These are phyloP conservation scores for Cyclanthera cordifolia DNA, from an alignment of 306 rosid genomes.

Conservation along the genomic window DNA sequence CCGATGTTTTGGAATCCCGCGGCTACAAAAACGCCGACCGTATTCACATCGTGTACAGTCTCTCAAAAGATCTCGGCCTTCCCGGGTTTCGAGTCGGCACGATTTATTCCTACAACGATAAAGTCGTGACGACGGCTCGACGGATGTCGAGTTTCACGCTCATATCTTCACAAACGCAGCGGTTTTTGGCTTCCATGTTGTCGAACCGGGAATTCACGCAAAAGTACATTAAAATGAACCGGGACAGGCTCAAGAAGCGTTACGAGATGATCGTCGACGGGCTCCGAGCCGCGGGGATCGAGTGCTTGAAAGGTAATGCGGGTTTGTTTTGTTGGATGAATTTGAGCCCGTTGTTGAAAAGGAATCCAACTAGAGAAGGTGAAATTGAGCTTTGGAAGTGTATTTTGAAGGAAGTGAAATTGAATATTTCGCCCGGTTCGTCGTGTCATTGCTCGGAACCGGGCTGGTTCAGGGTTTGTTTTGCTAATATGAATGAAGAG, in stretches of 20 bases:
- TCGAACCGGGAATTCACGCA: constrained; percentile 45
- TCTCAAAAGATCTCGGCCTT: constrained; percentile 85
- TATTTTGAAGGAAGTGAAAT: constrained; percentile 42
- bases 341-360: constrained; percentile 49
- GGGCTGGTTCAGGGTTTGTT: constrained; percentile 95
- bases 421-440: constrained; percentile 82
- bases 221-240: constrained; percentile 47
- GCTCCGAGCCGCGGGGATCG: constrained; percentile 46
- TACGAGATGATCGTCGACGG: constrained; percentile 63
- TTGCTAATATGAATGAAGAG: constrained; percentile 71
- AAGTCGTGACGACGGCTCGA: constrained; percentile 69
- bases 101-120: constrained; percentile 72
- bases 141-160: constrained; percentile 90
- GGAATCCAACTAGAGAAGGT: constrained; percentile 42
- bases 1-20: constrained; percentile 41
- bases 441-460: constrained; percentile 87
- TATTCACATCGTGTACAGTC: constrained; percentile 86
- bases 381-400: constrained; percentile 59
- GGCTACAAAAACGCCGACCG: constrained; percentile 40
- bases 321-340: constrained; percentile 97
- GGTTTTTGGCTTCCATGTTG: constrained; percentile 57
- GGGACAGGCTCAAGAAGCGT: constrained; percentile 58
- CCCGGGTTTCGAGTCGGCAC: constrained; percentile 85
- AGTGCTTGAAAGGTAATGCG: constrained; percentile 78
- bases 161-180: constrained; percentile 81